phyloP scores from a whole-genome alignment of 495 filamentous ascomycete species.

The Elasticomyces elasticus region DNA sequence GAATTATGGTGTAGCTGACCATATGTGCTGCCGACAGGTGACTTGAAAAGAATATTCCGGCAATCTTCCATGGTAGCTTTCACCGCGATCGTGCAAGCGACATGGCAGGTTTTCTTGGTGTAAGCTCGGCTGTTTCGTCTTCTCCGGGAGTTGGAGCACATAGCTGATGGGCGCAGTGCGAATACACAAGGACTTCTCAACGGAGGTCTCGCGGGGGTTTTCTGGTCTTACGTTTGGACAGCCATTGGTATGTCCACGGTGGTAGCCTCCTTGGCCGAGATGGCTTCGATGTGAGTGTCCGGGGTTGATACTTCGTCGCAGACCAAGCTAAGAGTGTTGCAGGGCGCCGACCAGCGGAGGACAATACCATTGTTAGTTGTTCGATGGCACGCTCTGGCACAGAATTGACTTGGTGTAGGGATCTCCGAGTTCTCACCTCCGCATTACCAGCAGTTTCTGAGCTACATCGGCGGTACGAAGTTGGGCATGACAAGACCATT shows the following conservation, averaged over 20 bases:
- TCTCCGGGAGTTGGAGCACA: neutral
- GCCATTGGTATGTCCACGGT: neutral
- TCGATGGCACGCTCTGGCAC: neutral
- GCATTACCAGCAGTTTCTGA: neutral
- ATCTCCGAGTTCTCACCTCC: conserved; percentile 1
- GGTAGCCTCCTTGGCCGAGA: neutral
- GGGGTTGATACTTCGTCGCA: neutral
- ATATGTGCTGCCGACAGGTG: too few relatives aligned
- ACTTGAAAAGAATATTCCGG: neutral
- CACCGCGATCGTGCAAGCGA: neutral
- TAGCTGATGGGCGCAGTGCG: neutral
- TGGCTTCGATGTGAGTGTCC: neutral
- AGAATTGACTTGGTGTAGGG: neutral
- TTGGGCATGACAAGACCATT: neutral
- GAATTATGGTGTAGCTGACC: too few relatives aligned
- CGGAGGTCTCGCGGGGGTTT: conserved; percentile 3
- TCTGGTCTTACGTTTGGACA: conserved; percentile 3
- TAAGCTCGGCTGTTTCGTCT: too few relatives aligned
- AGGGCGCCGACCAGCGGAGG: conserved; percentile 5
- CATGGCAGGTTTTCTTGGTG: neutral
- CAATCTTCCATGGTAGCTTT: neutral
- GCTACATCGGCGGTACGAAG: neutral
- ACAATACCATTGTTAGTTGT: conserved; percentile 1
- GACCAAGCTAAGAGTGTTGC: neutral
- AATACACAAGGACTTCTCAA: conserved; percentile 1